Conservation (phyloP, 2,329 filamentous ascomycete species). For the Fusarium annulatum region DNA sequence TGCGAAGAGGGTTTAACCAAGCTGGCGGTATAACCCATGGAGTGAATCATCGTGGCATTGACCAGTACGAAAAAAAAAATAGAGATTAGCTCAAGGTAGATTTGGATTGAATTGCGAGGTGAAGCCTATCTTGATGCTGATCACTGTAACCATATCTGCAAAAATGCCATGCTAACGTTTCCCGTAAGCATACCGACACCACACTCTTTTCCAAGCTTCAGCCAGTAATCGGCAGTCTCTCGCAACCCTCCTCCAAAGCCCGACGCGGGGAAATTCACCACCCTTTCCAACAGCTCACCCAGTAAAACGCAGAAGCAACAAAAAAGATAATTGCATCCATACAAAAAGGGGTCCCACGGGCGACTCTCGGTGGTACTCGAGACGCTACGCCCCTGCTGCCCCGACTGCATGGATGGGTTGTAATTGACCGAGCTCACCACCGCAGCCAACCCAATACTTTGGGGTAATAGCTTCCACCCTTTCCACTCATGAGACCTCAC, state of each 20-base stretch:
- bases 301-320: neutral
- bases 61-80: neutral
- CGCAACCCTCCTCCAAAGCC: conserved; percentile 14
- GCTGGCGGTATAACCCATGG: conserved; percentile 14
- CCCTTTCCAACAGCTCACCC: neutral
- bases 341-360: conserved; percentile 33
- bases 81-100: neutral
- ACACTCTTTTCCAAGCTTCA: neutral
- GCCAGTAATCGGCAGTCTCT: conserved; percentile 9
- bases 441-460: conserved; percentile 25
- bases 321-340: neutral
- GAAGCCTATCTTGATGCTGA: neutral
- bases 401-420: conserved; percentile 41
- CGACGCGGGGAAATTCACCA: conserved; percentile 36
- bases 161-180: conserved; percentile 3
- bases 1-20: conserved; percentile 12
- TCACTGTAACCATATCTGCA: neutral
- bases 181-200: neutral
- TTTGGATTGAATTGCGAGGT: neutral
- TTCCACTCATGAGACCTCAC: neutral
- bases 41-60: neutral
- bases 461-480: conserved; percentile 9
- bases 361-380: conserved; percentile 51
- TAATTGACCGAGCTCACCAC: conserved; percentile 45
- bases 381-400: conserved; percentile 42